Percentiles rank a stretch among this genome's conserved stretches.
phyloP scores from a whole-genome alignment of 805 yeast species.

The Torulaspora delbrueckii region DNA sequence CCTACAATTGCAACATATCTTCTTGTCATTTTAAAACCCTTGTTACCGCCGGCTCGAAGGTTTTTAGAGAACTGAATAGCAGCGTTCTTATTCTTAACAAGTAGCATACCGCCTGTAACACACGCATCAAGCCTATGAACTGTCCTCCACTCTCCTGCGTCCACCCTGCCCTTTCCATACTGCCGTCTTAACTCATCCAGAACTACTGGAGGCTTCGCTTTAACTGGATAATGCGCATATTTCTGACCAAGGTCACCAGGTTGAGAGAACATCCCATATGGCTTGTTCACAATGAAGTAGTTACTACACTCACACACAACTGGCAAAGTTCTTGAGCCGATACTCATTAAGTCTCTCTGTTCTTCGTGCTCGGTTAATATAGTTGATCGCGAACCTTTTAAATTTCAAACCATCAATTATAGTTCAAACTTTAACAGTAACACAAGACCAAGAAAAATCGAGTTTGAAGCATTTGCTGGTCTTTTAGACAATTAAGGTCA shows the following conservation, averaged over 20 bases:
- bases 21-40: constrained; percentile 35
- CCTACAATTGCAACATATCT: constrained; percentile 35
- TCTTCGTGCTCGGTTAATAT: background rate
- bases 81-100: constrained; percentile 34
- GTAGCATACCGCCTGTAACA: constrained; percentile 41
- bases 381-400: background rate
- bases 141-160: constrained; percentile 19
- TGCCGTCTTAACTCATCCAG: constrained; percentile 18
- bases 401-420: background rate
- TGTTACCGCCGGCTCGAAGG: constrained; percentile 34
- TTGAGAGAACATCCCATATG: constrained; percentile 35
- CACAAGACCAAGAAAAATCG: background rate
- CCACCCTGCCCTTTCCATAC: background rate
- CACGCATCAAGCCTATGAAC: constrained; percentile 39
- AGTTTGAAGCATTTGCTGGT: background rate
- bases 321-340: constrained; percentile 6
- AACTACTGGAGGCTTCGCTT: constrained; percentile 16
- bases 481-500: background rate
- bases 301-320: constrained; percentile 19
- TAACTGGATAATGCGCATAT: constrained; percentile 9
- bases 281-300: constrained; percentile 37
- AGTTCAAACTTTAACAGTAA: background rate
- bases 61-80: constrained; percentile 35
- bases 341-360: background rate
- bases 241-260: constrained; percentile 25